Conservation (phyloP, 2,329 filamentous ascomycete species). For the Colletotrichum sp. region DNA sequence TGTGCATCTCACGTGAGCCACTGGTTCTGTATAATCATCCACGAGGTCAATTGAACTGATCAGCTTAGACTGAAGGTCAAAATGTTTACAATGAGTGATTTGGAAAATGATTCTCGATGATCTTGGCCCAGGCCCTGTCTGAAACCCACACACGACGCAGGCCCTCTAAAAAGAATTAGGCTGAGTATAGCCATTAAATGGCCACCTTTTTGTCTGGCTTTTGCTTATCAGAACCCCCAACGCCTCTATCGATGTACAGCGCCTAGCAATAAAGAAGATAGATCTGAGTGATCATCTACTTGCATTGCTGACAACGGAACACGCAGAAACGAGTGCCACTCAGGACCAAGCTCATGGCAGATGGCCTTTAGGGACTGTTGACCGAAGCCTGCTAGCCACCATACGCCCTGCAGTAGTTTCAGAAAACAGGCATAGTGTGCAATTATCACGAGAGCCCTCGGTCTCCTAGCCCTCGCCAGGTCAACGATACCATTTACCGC, state of each 20-base stretch:
- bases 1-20: not conserved
- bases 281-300: not conserved
- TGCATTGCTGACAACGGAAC: not conserved
- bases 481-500: slow-evolving; percentile 42
- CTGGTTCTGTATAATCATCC: not conserved
- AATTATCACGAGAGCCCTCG: slow-evolving; percentile 54
- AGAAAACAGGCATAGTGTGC: slow-evolving; percentile 57
- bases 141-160: too few relatives aligned
- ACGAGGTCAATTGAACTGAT: not conserved
- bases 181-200: too few relatives aligned
- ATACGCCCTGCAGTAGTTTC: slow-evolving; percentile 31
- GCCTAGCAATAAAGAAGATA: not conserved
- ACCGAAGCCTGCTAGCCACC: not conserved
- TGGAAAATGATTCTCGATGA: too few relatives aligned
- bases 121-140: too few relatives aligned
- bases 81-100: too few relatives aligned
- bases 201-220: too few relatives aligned
- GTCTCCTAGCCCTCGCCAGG: slow-evolving; percentile 43
- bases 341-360: not conserved
- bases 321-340: not conserved
- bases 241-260: not conserved
- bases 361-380: not conserved
- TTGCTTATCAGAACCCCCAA: too few relatives aligned
- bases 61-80: too few relatives aligned
- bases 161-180: too few relatives aligned